Evolutionary conservation across 257 asterid genomes (phyloP).

Genomic region (Ilex aquifolium): DNA sequence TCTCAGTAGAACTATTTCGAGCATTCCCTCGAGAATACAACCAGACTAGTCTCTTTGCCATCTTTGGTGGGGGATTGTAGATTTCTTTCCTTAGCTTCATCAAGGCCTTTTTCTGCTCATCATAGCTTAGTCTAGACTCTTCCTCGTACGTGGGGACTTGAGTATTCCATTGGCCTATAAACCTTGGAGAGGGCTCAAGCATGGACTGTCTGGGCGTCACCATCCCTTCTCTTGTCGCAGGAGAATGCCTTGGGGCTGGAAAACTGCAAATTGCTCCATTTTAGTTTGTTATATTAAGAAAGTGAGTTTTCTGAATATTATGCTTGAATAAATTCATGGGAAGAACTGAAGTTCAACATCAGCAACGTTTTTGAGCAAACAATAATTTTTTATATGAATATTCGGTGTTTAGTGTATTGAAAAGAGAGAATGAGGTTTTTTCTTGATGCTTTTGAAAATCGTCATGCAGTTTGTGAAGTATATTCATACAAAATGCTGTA

Average conservation of each 20-base stretch:
- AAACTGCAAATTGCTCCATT: slow-evolving; percentile 31
- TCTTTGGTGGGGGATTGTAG: slow-evolving; percentile 59
- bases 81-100: slow-evolving; percentile 56
- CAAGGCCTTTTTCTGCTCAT: slow-evolving; percentile 49
- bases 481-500: too few relatives aligned
- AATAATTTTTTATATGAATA: too few relatives aligned
- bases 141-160: slow-evolving; percentile 9
- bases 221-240: slow-evolving; percentile 10
- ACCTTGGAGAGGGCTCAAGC: slow-evolving; percentile 17
- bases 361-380: too few relatives aligned
- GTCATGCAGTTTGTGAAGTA: too few relatives aligned
- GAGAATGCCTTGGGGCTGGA: slow-evolving; percentile 19
- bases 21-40: slow-evolving; percentile 12
- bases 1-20: slow-evolving; percentile 31
- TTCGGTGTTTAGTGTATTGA: too few relatives aligned
- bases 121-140: slow-evolving; percentile 41
- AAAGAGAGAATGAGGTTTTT: too few relatives aligned
- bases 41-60: slow-evolving; percentile 18
- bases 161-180: slow-evolving; percentile 12
- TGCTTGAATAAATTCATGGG: too few relatives aligned
- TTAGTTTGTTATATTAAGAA: too few relatives aligned
- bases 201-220: slow-evolving; percentile 10
- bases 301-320: too few relatives aligned
- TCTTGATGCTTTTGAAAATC: too few relatives aligned
- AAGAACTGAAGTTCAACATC: too few relatives aligned